A percentile compares a stretch with the other conserved stretches of the same genome.
Evolutionary conservation across 164 flowering plant genomes (phyloP).

Genomic region (Macadamia tetraphylla): DNA sequence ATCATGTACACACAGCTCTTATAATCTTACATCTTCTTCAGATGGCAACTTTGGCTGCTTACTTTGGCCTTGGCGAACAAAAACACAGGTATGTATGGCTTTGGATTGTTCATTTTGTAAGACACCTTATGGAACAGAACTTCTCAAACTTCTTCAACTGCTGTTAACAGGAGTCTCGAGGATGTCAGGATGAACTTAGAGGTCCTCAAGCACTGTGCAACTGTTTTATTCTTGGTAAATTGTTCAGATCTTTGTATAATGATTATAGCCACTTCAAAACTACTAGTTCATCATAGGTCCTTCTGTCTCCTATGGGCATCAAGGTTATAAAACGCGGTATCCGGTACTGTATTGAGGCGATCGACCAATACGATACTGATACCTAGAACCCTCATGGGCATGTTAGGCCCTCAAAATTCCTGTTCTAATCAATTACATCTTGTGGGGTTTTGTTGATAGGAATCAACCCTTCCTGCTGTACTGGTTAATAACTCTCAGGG

Average conservation of each 20-base stretch:
- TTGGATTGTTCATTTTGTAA: neutral
- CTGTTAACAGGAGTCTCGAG: constrained; percentile 66
- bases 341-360: no score
- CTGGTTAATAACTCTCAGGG: constrained; percentile 18
- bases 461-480: constrained; percentile 53
- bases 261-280: neutral
- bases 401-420: no score
- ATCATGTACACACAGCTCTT: neutral
- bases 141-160: neutral
- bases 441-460: constrained; percentile 28
- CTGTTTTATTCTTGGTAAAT: constrained; percentile 76
- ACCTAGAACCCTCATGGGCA: no score
- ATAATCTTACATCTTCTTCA: constrained; percentile 7
- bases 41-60: constrained; percentile 86
- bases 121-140: neutral
- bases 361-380: no score
- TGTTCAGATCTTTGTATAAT: neutral
- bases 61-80: constrained; percentile 84
- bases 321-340: no score
- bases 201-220: constrained; percentile 82
- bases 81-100: constrained; percentile 53
- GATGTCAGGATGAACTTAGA: constrained; percentile 91
- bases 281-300: neutral
- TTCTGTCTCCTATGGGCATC: neutral
- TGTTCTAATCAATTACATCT: neutral